Conservation (phyloP, 257 asterid species). For the Solanum stenotomum region DNA sequence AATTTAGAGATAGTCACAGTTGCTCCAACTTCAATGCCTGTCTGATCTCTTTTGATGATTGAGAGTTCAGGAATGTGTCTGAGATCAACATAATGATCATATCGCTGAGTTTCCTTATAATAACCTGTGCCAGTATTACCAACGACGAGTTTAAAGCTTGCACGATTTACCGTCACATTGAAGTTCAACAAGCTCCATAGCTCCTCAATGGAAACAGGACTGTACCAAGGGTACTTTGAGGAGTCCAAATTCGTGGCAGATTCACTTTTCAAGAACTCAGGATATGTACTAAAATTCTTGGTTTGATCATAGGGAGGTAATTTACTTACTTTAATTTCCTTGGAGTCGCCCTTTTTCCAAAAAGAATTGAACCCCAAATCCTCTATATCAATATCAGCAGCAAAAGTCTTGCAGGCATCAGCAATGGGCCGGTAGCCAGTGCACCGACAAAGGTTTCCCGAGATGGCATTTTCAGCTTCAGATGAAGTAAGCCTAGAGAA, state of each 20-base stretch:
- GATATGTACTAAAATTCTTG: slow-evolving; percentile 16
- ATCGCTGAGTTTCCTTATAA: slow-evolving; percentile 36
- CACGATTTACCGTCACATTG: slow-evolving; percentile 11
- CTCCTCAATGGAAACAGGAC: slow-evolving; percentile 44
- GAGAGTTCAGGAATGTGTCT: slow-evolving; percentile 52
- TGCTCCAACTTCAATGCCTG: slow-evolving; percentile 56
- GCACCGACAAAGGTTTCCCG: slow-evolving; percentile 70
- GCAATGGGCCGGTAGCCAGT: slow-evolving; percentile 76
- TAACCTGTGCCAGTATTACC: slow-evolving; percentile 71
- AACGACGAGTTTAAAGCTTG: slow-evolving; percentile 33
- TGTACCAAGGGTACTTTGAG: slow-evolving; percentile 42
- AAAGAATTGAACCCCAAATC: slow-evolving; percentile 64
- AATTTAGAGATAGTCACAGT: slow-evolving; percentile 47
- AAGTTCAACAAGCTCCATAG: slow-evolving; percentile 34
- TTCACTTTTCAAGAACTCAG: slow-evolving; percentile 24
- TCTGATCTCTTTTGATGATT: slow-evolving; percentile 15
- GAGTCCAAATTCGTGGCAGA: slow-evolving; percentile 23
- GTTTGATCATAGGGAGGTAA: slow-evolving; percentile 38
- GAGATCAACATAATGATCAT: slow-evolving; percentile 44
- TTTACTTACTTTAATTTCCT: slow-evolving; percentile 16
- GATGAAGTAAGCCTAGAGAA: slow-evolving; percentile 51
- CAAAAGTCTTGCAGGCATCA: slow-evolving; percentile 65
- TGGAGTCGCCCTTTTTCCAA: slow-evolving; percentile 39
- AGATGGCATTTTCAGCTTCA: slow-evolving; percentile 55
- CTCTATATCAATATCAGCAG: slow-evolving; percentile 61